A percentile compares a stretch with the other conserved stretches of the same genome.
Conservation (phyloP, 208 protist genomes). For the Dictyostelium gargantuum region DNA sequence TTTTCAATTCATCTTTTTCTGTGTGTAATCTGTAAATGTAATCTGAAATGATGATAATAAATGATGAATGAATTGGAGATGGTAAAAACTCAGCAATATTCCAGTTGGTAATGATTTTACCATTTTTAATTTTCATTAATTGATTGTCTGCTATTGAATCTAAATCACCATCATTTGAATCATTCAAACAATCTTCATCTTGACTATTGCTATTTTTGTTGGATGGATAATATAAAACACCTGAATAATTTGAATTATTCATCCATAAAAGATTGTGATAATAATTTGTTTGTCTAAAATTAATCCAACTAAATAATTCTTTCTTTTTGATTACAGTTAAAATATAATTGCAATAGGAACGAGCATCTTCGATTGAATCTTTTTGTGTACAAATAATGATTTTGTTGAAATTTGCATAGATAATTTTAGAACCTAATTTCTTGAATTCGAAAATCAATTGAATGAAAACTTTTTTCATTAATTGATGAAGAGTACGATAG, state of each 20-base stretch:
- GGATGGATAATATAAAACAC: neutral
- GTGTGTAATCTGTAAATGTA: conserved; percentile 17
- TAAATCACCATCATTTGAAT: neutral
- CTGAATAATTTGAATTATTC: conserved; percentile 71
- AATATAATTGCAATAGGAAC: conserved; percentile 77
- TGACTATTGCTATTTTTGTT: neutral
- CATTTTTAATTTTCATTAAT: neutral
- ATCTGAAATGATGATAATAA: conserved; percentile 53
- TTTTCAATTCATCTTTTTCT: neutral
- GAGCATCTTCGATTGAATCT: conserved; percentile 68
- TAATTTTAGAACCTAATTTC: conserved; percentile 72
- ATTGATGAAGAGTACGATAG: conserved; percentile 68
- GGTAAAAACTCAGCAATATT: conserved; percentile 57
- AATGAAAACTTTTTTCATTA: conserved; percentile 83
- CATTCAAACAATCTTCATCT: neutral
- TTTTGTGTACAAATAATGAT: conserved; percentile 81
- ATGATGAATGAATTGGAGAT: neutral
- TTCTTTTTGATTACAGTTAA: conserved; percentile 63
- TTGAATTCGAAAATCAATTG: conserved; percentile 81
- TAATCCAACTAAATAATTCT: conserved; percentile 70
- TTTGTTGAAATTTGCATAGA: conserved; percentile 81
- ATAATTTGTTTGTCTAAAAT: conserved; percentile 45
- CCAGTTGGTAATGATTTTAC: conserved; percentile 14
- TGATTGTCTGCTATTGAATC: neutral
- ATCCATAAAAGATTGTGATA: conserved; percentile 79